phyloP scores from a whole-genome alignment of 176 grass and related monocot species.

The Triticum aestivum region IWGSC_CS_RefSeq_v2.1 NC_057814.1:136144669-136145168 shows the following conservation, averaged over 20 bases:
- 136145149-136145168: constrained; percentile 26
- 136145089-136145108: constrained; percentile 27
- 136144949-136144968: constrained; percentile 25
- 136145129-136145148: constrained; percentile 56
- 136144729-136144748: background rate
- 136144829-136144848: constrained; percentile 6
- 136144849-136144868: background rate
- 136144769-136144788: background rate
- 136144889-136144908: background rate
- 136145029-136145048: constrained; percentile 46
- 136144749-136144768: constrained; percentile 28
- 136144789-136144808: constrained; percentile 23
- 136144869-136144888: background rate
- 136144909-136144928: background rate
- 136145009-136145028: constrained; percentile 39
- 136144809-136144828: constrained; percentile 10
- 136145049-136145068: constrained; percentile 27
- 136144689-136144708: constrained; percentile 15
- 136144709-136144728: constrained; percentile 8
- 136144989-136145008: constrained; percentile 34
- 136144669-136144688: background rate
- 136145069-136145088: constrained; percentile 29
- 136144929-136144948: constrained; percentile 41
- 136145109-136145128: constrained; percentile 44
- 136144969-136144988: constrained; percentile 63